Evolutionary conservation across 106 monocot genomes (phyloP).

Genomic region (Dioscorea zingiberensis): DNA sequence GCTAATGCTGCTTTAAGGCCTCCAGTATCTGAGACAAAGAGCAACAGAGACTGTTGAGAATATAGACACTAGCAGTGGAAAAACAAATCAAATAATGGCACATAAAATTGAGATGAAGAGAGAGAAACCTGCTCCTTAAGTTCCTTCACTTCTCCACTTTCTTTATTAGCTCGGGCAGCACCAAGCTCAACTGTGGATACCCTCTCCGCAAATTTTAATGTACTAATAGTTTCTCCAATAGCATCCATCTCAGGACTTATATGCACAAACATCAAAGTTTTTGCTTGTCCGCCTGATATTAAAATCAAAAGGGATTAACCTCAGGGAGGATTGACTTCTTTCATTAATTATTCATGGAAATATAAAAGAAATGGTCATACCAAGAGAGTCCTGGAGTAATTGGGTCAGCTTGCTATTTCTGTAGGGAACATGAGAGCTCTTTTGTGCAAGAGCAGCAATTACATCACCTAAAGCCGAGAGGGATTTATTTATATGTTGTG

Average conservation of each 20-base stretch:
- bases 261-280: constrained; percentile 99
- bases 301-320: constrained; percentile 1
- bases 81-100: background rate
- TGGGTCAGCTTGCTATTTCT: constrained; percentile 98
- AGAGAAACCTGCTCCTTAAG: constrained; percentile 77
- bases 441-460: constrained; percentile 82
- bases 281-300: constrained; percentile 85
- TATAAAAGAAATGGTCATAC: constrained; percentile 25
- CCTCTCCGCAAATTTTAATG: constrained; percentile 92
- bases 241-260: constrained; percentile 86
- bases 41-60: background rate
- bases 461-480: constrained; percentile 96
- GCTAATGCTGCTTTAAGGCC: constrained; percentile 70
- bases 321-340: too few species aligned
- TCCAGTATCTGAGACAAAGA: constrained; percentile 48
- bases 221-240: constrained; percentile 81
- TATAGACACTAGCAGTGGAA: background rate
- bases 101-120: too few species aligned
- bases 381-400: constrained; percentile 93
- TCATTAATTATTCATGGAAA: background rate
- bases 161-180: constrained; percentile 70
- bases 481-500: constrained; percentile 97
- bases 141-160: constrained; percentile 69
- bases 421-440: constrained; percentile 87
- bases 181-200: constrained; percentile 93